phyloP scores from a whole-genome alignment of 1,139 yeast genomes.

The Eremothecium cymbalariae region DNA sequence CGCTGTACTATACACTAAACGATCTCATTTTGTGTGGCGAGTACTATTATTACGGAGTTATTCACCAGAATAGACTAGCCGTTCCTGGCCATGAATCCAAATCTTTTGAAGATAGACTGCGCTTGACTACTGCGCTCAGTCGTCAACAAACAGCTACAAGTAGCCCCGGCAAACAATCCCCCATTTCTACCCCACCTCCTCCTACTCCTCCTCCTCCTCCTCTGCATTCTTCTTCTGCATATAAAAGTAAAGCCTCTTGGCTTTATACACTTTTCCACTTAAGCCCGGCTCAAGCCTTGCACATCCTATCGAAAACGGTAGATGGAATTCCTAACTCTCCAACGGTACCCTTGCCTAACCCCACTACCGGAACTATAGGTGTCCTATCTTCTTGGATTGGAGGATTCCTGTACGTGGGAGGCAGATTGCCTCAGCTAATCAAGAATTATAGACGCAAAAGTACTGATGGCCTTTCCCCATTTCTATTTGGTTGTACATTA shows the following conservation, averaged over 20 bases:
- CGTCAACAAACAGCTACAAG: constrained; percentile 1
- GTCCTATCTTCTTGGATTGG: constrained; percentile 70
- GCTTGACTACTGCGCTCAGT: constrained; percentile 8
- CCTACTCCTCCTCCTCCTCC: too few species aligned
- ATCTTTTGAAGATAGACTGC: constrained; percentile 15
- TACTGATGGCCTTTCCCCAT: constrained; percentile 76
- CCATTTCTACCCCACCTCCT: too few species aligned
- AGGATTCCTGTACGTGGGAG: constrained; percentile 62
- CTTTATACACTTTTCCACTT: constrained; percentile 2
- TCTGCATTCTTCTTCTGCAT: neutral
- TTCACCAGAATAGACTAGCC: constrained; percentile 34
- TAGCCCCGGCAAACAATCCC: neutral
- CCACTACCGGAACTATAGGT: constrained; percentile 36
- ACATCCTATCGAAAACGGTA: constrained; percentile 11
- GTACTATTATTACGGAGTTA: constrained; percentile 57
- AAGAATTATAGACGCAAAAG: constrained; percentile 71
- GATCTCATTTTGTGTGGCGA: constrained; percentile 68
- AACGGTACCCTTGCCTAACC: constrained; percentile 18
- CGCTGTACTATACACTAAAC: constrained; percentile 65
- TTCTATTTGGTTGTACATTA: constrained; percentile 71
- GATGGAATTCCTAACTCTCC: constrained; percentile 13
- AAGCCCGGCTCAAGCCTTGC: constrained; percentile 5
- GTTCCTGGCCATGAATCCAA: constrained; percentile 32
- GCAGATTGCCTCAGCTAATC: constrained; percentile 77
- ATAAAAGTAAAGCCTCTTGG: neutral